Evolutionary conservation across 2,329 filamentous ascomycete species (phyloP).

Genomic region (Aspergillus pseudoglaucus): DNA sequence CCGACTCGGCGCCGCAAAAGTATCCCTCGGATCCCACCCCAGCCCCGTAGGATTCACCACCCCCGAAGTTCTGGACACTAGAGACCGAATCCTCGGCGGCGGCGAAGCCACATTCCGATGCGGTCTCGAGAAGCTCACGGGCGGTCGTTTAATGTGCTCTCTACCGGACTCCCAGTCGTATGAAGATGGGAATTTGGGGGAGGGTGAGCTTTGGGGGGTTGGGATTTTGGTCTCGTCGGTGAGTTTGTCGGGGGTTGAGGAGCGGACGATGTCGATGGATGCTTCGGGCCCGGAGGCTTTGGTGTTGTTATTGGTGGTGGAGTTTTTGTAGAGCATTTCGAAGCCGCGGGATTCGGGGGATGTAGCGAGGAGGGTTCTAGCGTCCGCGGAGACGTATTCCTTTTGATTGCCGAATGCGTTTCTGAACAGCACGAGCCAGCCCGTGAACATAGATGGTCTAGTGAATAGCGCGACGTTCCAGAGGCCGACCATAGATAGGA

Average conservation of each 20-base stretch:
- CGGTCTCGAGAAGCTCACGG: slow-evolving; percentile 40
- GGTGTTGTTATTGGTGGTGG: slow-evolving; percentile 10
- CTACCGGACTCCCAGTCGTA: too few species aligned
- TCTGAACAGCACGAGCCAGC: slow-evolving; percentile 66
- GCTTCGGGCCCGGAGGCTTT: slow-evolving; percentile 28
- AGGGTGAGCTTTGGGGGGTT: neutral
- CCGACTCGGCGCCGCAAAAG: too few species aligned
- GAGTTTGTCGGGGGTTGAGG: slow-evolving; percentile 16
- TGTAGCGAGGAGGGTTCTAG: slow-evolving; percentile 45
- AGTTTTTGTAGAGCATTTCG: slow-evolving; percentile 59
- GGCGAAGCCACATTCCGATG: too few species aligned
- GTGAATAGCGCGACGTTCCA: slow-evolving; percentile 79
- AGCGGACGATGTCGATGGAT: slow-evolving; percentile 10
- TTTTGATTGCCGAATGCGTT: slow-evolving; percentile 44
- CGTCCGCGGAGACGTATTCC: slow-evolving; percentile 88
- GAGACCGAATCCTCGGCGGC: too few species aligned
- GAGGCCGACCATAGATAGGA: slow-evolving; percentile 78
- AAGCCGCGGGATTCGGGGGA: slow-evolving; percentile 64
- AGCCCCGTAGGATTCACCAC: too few species aligned
- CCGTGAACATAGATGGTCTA: slow-evolving; percentile 75
- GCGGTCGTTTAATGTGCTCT: slow-evolving; percentile 21
- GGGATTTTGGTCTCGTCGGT: neutral
- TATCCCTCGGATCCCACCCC: too few species aligned
- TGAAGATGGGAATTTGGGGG: too few species aligned
- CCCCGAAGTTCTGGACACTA: too few species aligned